Base-by-base conservation (phyloP, 1,139 yeast genomes). In the Blastobotrys persicus region DNA sequence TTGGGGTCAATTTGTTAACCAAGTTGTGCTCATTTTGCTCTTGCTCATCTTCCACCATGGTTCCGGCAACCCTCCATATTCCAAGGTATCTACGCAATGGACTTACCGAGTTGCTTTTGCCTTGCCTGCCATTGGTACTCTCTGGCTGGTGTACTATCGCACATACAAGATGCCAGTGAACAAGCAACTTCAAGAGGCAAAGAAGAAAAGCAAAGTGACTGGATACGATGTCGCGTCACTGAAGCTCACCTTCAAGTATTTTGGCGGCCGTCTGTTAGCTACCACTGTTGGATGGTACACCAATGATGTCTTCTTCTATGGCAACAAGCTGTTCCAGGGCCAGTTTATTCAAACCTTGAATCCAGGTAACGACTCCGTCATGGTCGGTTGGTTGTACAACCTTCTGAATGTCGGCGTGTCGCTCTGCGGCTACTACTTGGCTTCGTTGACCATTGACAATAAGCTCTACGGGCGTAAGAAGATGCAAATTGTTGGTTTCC, bases 251-350 rank as follows among this genome's bases (percentile, higher is more conserved):
- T 60, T 76, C 62, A 45, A 57, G 33, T 95, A 91, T 70, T 92
- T 92, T 68, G 74, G 81, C 48, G 85, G 88, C 73, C 89, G 97
- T 85, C 76, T 92, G 61, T 59, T 92, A 49, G 98, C 98, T 68
- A 91, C 98, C 62, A 95, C 97, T 58, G 94, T 91, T 70, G 84
- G 95, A 47, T 92, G 98, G 98, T 91, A 89, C 76, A 76, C 84
- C 76, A 80, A 92, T 72, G 98, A 92, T 77, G 88, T 92, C 68
- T 96, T 97, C 55, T 89, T 82, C 78, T 92, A 92, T 69, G 85
- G 94, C 71, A 81, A 84, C 71, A 81, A 95, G 58, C 88, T 91
- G 64, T 68, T 68, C 70, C 72, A 68, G 95, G 92, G 72, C 81
- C 76, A 71, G 83, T 95, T 54, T 75, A 83, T 54, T 73, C 78